Base-by-base conservation (phyloP, 352 stramenopile genomes). In the Phytophthora pluvialis region DNA sequence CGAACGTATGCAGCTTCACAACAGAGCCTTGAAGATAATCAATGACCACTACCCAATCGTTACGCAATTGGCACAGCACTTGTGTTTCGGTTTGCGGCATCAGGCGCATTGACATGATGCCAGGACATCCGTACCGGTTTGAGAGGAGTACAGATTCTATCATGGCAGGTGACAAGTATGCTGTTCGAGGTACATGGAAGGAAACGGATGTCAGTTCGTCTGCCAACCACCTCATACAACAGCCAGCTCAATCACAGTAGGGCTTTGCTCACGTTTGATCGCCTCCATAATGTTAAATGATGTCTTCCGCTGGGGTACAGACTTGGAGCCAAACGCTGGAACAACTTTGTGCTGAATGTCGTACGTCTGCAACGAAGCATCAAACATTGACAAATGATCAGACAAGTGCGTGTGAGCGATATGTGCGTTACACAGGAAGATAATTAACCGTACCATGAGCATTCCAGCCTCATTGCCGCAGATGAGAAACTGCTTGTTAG, bases 11-110 rank as follows among this genome's bases (percentile, higher is more conserved):
- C 4, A 91, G 60, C 58, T 89, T 89, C 15, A 78, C n/a, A 25
- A 88, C 53, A 0, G 54, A 49, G 8, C 74, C 67, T 18, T 33
- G 51, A 10, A 79, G 49, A 25, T 75, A 75, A 49, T 93, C 84
- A 4, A 90, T 40, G 10, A 87, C 64, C 18, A 89, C 69, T 15
- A 91, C 56, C 84, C 84, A 93, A 58, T 91, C 82, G 38, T 91
- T 93, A 8, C 80, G 77, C 6, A 93, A 64, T 36, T 93, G 82
- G 52, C 80, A 83, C 11, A 90, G 46, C 16, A 91, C 54, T 44
- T 88, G 73, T 0, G 70, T 80, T 11, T 60, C 64, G 0, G 63
- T 80, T 13, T 72, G 62, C 1, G 64, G 81, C 3, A 73, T 16
- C 5, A 80, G 57, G 3, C 68, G 75, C 35, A 91, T 69, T 5